Base-by-base conservation (phyloP, 768 basidiomycete genomes). In the Tremella mesenterica region DNA sequence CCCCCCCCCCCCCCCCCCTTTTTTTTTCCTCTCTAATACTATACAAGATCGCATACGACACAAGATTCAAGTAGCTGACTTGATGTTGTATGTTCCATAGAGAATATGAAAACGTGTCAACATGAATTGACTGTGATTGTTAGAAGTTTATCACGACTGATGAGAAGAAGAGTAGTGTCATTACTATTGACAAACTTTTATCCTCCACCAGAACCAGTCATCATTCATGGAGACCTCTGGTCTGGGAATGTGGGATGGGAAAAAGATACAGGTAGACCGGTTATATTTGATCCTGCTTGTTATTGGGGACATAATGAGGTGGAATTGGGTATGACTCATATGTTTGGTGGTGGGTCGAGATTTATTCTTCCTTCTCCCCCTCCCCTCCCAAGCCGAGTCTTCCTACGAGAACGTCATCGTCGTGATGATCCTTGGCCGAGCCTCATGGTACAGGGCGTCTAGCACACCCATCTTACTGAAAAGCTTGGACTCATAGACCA, bases 191-290 rank as follows among this genome's bases (percentile, higher is more conserved):
- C 25, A 12, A 30, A 55, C 8, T 50, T 67, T 46, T 26, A 53
- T 9, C 69, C 69, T 4, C 12, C 51, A 0, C 58, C 70, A 0
- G 47, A 60, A 51, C 70, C 70, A 2, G 64, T 69, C n/a, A 65
- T 74, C 30, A 54, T 68, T 1, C 73, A 74, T 39, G 73, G 73
- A 27, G 73, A 74, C 44, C 58, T 72, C 5, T 74, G 73, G 72
- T 72, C 69, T 1, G 73, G 73, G 12, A 74, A 74, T 49, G 67
- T 59, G 18, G 65, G 67, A 3, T 61, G 48, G 34, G 69, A 70
- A 26, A 29, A 34, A 9, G 45, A 53, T 13, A 61, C 59, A 8
- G 8, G 38, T 1, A 10, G 21, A 0, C 61, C 67, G 6, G 63
- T 74, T 23, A 69, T 70, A 18, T 74, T 54, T 45, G 73, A 74